These are phyloP conservation scores for Suillus occidentalis DNA, from an alignment of 768 basidiomycete species.

Conservation along the genomic window DNA sequence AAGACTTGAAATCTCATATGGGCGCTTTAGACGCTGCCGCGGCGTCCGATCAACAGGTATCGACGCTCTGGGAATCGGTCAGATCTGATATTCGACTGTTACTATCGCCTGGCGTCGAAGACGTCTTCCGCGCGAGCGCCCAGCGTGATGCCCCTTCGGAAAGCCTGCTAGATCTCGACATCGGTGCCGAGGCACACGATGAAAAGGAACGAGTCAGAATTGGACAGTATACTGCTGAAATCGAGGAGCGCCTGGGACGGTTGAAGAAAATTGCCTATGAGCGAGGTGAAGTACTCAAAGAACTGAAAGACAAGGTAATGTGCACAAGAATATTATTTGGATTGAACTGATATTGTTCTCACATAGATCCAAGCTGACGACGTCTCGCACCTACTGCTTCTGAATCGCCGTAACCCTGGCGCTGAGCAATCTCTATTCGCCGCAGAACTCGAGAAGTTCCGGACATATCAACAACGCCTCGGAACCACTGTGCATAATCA, in stretches of 20 bases:
- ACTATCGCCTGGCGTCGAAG: conserved; percentile 58
- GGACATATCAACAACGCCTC: conserved; percentile 84
- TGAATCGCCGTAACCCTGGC: conserved; percentile 82
- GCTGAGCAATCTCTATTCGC: conserved; percentile 90
- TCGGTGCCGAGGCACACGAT: conserved; percentile 59
- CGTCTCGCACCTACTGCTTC: conserved; percentile 89
- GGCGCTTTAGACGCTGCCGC: conserved; percentile 74
- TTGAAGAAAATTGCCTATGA: conserved; percentile 85
- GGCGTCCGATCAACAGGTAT: conserved; percentile 75
- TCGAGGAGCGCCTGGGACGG: conserved; percentile 75
- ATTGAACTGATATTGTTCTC: background rate
- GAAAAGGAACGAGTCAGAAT: conserved; percentile 71
- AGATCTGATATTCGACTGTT: conserved; percentile 64
- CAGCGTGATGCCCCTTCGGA: conserved; percentile 38
- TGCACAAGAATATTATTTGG: conserved; percentile 1
- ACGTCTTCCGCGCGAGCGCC: conserved; percentile 57
- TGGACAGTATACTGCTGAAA: conserved; percentile 61
- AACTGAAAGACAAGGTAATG: conserved; percentile 91
- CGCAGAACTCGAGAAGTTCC: conserved; percentile 93
- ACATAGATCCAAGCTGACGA: conserved; percentile 90
- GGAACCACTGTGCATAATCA: conserved; percentile 78
- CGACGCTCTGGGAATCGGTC: conserved; percentile 69
- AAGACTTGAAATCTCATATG: conserved; percentile 77
- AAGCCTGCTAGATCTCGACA: conserved; percentile 74
- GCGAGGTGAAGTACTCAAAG: conserved; percentile 83